phyloP scores from a whole-genome alignment of 345 rosid genomes.

The Mercurialis annua region DNA sequence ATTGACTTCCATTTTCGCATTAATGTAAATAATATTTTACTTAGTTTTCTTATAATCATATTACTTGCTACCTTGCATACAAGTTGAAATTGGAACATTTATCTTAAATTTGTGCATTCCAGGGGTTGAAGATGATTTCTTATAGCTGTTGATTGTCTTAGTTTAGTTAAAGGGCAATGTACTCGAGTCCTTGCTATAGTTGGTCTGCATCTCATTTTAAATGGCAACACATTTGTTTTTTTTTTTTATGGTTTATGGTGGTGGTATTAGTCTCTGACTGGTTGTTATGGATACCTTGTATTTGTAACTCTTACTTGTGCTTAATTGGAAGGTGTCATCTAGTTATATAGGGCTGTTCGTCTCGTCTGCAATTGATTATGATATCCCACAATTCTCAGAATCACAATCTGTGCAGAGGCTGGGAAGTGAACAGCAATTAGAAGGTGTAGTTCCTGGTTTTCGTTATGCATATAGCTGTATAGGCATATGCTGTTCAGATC shows the following conservation, averaged over 20 bases:
- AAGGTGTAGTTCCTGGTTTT: not conserved
- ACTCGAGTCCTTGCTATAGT: not conserved
- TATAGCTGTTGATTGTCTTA: not conserved
- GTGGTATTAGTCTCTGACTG: too few relatives aligned
- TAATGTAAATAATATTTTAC: slow-evolving; percentile 14
- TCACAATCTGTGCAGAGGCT: not conserved
- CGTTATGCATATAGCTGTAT: not conserved
- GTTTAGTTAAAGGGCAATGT: not conserved
- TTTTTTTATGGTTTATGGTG: too few relatives aligned
- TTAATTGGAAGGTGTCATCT: too few relatives aligned
- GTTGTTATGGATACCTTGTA: too few relatives aligned
- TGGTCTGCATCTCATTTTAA: not conserved
- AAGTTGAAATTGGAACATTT: not conserved
- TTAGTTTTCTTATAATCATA: not conserved
- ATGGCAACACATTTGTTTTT: not conserved
- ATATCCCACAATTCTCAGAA: not conserved
- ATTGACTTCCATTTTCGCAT: slow-evolving; percentile 11
- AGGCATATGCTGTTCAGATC: not conserved
- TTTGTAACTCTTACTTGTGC: too few relatives aligned
- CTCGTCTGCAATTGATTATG: not conserved
- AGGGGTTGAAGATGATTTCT: not conserved
- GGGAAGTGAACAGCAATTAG: not conserved
- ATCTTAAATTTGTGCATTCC: not conserved
- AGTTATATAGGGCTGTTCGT: too few relatives aligned
- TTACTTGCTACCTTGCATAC: not conserved